phyloP scores from a whole-genome alignment of 352 stramenopile genomes.

The Globisporangium irregulare region DNA sequence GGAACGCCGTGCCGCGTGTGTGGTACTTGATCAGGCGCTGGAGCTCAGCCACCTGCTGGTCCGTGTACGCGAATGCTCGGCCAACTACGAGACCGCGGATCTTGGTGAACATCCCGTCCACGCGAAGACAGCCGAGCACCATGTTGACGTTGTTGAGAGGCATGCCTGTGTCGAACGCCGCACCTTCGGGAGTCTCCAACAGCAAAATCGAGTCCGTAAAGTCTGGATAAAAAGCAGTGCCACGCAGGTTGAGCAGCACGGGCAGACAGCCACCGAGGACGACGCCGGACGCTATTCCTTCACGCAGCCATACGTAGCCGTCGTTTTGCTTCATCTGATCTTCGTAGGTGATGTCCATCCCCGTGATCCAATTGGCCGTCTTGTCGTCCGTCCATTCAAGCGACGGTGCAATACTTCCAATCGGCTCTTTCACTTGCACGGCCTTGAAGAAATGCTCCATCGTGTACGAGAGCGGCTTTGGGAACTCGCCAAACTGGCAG shows the following conservation, averaged over 20 bases:
- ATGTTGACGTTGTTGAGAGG: constrained; percentile 41
- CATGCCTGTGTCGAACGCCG: constrained; percentile 57
- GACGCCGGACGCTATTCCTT: constrained; percentile 24
- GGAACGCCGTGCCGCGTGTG: constrained; percentile 42
- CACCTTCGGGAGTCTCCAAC: constrained; percentile 47
- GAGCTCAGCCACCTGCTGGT: constrained; percentile 38
- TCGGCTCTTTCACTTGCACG: constrained; percentile 18
- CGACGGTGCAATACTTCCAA: constrained; percentile 36
- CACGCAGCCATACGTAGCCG: constrained; percentile 43
- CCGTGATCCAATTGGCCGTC: constrained; percentile 54
- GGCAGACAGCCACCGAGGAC: constrained; percentile 60
- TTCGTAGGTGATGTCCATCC: constrained; percentile 36
- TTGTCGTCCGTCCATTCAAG: constrained; percentile 61
- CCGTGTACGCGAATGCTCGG: constrained; percentile 41
- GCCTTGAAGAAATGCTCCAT: constrained; percentile 38
- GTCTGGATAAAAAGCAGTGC: constrained; percentile 45
- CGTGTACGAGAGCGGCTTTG: constrained; percentile 41
- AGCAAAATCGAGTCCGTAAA: constrained; percentile 42
- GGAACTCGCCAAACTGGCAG: constrained; percentile 61
- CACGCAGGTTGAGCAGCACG: constrained; percentile 50
- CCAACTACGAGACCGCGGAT: constrained; percentile 52
- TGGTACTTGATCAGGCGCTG: constrained; percentile 50
- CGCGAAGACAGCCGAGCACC: constrained; percentile 40
- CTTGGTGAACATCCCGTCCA: constrained; percentile 45
- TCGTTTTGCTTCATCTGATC: constrained; percentile 43